Evolutionary conservation across 2,329 filamentous ascomycete genomes (phyloP), one percentile per base, ranked within the genome.

Genomic region (Thielaviopsis euricoi): DNA sequence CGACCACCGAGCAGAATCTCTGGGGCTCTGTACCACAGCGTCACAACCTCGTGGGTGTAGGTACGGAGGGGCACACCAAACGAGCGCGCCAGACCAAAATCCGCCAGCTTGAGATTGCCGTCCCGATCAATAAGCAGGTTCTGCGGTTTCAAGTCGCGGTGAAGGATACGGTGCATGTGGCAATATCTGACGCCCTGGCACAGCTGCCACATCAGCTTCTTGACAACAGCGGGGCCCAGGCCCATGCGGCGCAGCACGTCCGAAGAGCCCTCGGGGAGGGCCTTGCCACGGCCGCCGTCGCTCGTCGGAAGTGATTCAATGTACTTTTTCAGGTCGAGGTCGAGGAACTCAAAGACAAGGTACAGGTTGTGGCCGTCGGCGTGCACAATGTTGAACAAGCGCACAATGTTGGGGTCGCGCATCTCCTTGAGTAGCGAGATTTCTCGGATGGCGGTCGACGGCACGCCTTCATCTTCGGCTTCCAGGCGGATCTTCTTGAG

Each of bases 401-500:
- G 82, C 61, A 95, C 87, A 66, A 95, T 93, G 72, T 91, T 94
- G 62, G 86, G 85, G 70, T 95, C 86, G 68, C 85, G 85, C 87
- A 95, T 90, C 72, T 95, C 89, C 72, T 95, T 95, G 66, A 95
- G 82, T 50, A 95, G 80, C 25, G 88, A 94, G 67, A 95, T 95
- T 71, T 95, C 89, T 66, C 89, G 89, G 67, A 95, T 95, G 64
- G 89, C 90, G 2, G 89, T 95, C 66, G 85, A 90, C 2, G 89
- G 90, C 19, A 95, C 89, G 64, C 89, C 89, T 70, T 95, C 90
- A 74, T 95, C 89, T 74, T 95, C 90, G 62, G 89, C 89, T 68
- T 95, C 90, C 65, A 95, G 85, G 62, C 89, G 86, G 66, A 95
- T 95, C 76, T 95, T 95, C 78, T 95, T 95, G 64, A 95, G 76